Evolutionary conservation across 2,329 filamentous ascomycete species (phyloP).

Genomic region (Fusarium devonianum): DNA sequence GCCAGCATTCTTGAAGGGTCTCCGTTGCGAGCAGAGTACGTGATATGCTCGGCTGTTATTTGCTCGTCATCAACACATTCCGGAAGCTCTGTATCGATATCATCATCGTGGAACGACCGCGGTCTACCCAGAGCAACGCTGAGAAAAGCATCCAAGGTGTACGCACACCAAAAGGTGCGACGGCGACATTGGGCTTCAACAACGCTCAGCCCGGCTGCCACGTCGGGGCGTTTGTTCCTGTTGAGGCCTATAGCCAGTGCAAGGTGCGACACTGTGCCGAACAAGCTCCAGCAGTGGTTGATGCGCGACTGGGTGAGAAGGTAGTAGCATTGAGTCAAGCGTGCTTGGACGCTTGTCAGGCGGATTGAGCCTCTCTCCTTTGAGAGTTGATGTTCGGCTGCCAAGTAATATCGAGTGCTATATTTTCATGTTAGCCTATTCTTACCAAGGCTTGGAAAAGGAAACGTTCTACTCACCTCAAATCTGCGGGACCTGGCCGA

Average conservation of each 20-base stretch:
- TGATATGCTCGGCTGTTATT: slow-evolving; percentile 31
- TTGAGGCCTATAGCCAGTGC: slow-evolving; percentile 47
- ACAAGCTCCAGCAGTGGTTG: slow-evolving; percentile 57
- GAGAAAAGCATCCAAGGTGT: slow-evolving; percentile 37
- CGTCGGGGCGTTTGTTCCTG: slow-evolving; percentile 22
- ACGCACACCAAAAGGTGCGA: slow-evolving; percentile 39
- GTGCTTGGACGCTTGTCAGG: slow-evolving; percentile 51
- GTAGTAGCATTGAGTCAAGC: slow-evolving; percentile 53
- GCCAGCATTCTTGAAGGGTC: slow-evolving; percentile 44
- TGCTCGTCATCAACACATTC: slow-evolving; percentile 35
- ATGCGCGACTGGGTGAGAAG: slow-evolving; percentile 54
- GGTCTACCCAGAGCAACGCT: slow-evolving; percentile 37
- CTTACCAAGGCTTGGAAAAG: rapidly evolving
- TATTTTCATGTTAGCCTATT: neutral
- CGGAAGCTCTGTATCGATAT: slow-evolving; percentile 38
- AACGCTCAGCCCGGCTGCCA: slow-evolving; percentile 23
- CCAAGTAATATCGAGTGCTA: slow-evolving; percentile 37
- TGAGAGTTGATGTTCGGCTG: slow-evolving; percentile 49
- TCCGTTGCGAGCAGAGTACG: slow-evolving; percentile 4
- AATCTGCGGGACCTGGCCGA: slow-evolving; percentile 35
- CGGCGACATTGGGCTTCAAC: slow-evolving; percentile 36
- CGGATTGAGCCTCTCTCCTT: slow-evolving; percentile 50
- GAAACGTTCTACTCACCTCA: slow-evolving; percentile 22
- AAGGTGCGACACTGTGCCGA: slow-evolving; percentile 52
- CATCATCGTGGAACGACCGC: slow-evolving; percentile 37